Base-by-base conservation (phyloP, 208 protist species). In the Sergeia podlipaevii region DNA sequence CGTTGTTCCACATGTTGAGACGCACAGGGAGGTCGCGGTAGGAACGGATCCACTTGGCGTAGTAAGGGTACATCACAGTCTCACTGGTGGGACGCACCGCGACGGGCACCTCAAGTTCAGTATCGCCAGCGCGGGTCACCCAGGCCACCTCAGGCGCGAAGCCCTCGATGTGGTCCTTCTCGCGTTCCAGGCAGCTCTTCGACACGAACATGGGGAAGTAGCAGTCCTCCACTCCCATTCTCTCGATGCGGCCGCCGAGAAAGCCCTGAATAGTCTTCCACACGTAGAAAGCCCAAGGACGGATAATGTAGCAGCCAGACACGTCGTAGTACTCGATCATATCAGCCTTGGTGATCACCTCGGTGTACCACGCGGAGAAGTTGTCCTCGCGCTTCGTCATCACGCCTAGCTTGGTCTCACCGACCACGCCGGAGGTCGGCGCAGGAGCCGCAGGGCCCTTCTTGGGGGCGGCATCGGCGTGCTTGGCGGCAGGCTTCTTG, bases 311-410 rank as follows among this genome's bases (percentile, higher is more conserved):
- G 77, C 97, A 99, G 15, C 98, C 98, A 18, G 93, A 98, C 33
- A 99, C 96, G 79, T 99, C 98, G 81, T 99, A 99, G 83, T 99
- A 99, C 47, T 99, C 97, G 59, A 99, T 98, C 88, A 99, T 95
- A 79, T 99, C 98, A 20, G 86, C 70, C 60, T 97, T 96, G 24
- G 79, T 94, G 64, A 99, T 97, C 10, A 98, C 92, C 67, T 99
- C 86, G 24, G 76, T 85, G 78, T 99, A 99, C 98, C 98, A 99
- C 32, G 91, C 82, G 11, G 87, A 55, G 62, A 98, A 98, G 70
- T 99, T 90, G 18, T 88, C 89, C 11, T 89, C 84, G 52, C 97
- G 97, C 30, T 65, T 84, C 26, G 56, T 73, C 58, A 70, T 74
- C 41, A 98, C 95, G 53, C 95, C 96, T 3, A 98, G 74, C 55